A percentile compares a stretch with the other conserved stretches of the same genome.
phyloP scores from a whole-genome alignment of 2,329 filamentous ascomycete genomes.

The Xylaria sp. region DNA sequence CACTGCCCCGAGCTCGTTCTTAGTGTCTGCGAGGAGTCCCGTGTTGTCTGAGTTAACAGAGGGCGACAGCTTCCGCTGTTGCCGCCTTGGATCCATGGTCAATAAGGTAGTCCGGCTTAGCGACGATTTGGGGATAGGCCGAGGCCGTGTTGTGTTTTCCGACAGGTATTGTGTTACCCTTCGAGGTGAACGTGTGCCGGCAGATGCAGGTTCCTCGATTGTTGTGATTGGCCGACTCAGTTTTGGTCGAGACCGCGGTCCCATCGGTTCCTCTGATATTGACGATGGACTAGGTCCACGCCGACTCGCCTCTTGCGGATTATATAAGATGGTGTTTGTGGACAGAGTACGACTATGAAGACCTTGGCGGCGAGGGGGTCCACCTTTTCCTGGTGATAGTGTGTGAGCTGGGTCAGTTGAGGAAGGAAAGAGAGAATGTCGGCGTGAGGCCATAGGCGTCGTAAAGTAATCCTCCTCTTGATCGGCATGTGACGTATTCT shows the following conservation, averaged over 20 bases:
- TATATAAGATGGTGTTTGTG: slow-evolving; percentile 85
- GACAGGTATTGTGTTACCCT: slow-evolving; percentile 56
- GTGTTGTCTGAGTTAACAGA: slow-evolving; percentile 72
- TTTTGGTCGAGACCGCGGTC: slow-evolving; percentile 49
- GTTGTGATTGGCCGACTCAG: slow-evolving; percentile 53
- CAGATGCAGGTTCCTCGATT: slow-evolving; percentile 52
- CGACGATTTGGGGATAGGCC: slow-evolving; percentile 67
- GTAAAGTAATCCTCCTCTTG: slow-evolving; percentile 65
- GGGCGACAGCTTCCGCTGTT: slow-evolving; percentile 63
- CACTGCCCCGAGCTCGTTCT: slow-evolving; percentile 70
- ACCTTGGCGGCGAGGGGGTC: slow-evolving; percentile 51
- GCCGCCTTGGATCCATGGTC: slow-evolving; percentile 59
- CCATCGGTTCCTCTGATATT: slow-evolving; percentile 53
- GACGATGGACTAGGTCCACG: slow-evolving; percentile 54
- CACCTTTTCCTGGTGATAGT: slow-evolving; percentile 49
- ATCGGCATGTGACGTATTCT: slow-evolving; percentile 42
- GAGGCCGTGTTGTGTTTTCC: slow-evolving; percentile 60
- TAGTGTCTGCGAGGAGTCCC: slow-evolving; percentile 57
- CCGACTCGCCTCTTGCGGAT: slow-evolving; percentile 65
- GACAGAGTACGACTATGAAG: slow-evolving; percentile 79
- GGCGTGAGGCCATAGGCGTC: slow-evolving; percentile 58
- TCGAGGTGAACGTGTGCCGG: slow-evolving; percentile 58
- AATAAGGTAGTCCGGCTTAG: slow-evolving; percentile 66
- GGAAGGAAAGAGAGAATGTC: slow-evolving; percentile 49
- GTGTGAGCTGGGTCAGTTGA: slow-evolving; percentile 48